phyloP scores from a whole-genome alignment of 192 early-diverging fungal genomes.

The Coemansia sp. region DNA sequence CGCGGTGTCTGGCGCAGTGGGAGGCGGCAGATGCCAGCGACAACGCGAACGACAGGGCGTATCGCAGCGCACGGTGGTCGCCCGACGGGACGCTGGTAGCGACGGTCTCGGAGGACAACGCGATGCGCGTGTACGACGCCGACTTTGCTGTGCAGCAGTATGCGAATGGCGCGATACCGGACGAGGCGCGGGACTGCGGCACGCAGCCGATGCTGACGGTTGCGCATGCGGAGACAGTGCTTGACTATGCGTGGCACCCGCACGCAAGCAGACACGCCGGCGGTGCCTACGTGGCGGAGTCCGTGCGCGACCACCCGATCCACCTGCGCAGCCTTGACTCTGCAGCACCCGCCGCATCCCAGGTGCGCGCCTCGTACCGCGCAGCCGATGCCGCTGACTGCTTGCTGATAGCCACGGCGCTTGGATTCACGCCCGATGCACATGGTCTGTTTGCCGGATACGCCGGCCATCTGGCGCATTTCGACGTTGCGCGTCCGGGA shows the following conservation, averaged over 20 bases:
- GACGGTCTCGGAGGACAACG: slow-evolving; percentile 25
- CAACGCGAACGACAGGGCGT: neutral
- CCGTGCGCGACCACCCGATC: slow-evolving; percentile 74
- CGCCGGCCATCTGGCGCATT: slow-evolving; percentile 65
- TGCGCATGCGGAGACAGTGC: slow-evolving; percentile 22
- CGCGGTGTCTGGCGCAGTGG: slow-evolving; percentile 19
- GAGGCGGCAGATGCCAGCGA: neutral
- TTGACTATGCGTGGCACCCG: slow-evolving; percentile 45
- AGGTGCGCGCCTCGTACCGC: slow-evolving; percentile 64
- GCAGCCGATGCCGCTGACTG: slow-evolving; percentile 66
- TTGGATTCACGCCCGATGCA: slow-evolving; percentile 70
- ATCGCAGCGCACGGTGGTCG: slow-evolving; percentile 38
- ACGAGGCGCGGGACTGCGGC: neutral
- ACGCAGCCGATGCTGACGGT: neutral
- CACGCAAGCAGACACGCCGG: slow-evolving; percentile 40
- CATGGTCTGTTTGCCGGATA: slow-evolving; percentile 70
- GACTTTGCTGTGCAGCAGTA: slow-evolving; percentile 6
- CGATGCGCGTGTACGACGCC: slow-evolving; percentile 24
- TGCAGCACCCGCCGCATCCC: slow-evolving; percentile 10
- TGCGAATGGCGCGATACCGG: neutral
- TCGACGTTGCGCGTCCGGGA: slow-evolving; percentile 69
- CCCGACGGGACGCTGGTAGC: slow-evolving; percentile 43
- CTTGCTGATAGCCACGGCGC: slow-evolving; percentile 64
- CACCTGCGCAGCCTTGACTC: slow-evolving; percentile 68
- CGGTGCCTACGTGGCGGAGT: slow-evolving; percentile 64